Base-by-base conservation (phyloP, 2,329 filamentous ascomycete genomes). In the Chaetoscypha palmicola region DNA sequence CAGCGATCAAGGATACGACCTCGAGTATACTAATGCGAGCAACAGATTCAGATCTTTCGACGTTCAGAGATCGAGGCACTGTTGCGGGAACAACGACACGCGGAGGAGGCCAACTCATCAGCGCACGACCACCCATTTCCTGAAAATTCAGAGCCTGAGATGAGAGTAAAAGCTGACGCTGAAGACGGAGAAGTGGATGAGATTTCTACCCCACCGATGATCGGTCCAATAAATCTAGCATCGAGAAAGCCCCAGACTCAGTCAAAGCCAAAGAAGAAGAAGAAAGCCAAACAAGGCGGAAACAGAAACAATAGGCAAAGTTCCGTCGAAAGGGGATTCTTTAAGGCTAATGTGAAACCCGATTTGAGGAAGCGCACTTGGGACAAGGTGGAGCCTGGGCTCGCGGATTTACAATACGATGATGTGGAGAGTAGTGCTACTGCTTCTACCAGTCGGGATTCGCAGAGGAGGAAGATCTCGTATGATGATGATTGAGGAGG, bases 61-160 rank as follows among this genome's bases (percentile, higher is more conserved):
- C 87, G 94, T 60, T 91, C 86, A 2, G 91, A 97, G 64, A 75
- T 94, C 17, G 81, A 92, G 58, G 66, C 77, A 10, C 68, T 94
- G 30, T 68, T 86, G 20, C 77, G 77, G 49, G 68, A 73, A 47
- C 61, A 68, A 62, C 45, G 63, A 53, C 52, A 60, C 54, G 51
- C 43, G 32, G 33, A 55, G 38, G 52, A 53, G 46, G 48, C 50
- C 4, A 28, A n/a, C n/a, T n/a, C n/a, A n/a, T n/a, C n/a, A n/a
- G n/a, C n/a, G n/a, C n/a, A n/a, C n/a, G n/a, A n/a, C n/a, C n/a
- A n/a, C n/a, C n/a, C n/a, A n/a, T n/a, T n/a, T n/a, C n/a, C n/a
- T n/a, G n/a, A n/a, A n/a, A n/a, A n/a, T n/a, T n/a, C n/a, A n/a
- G n/a, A n/a, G n/a, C n/a, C n/a, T 20, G 47, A 39, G n/a, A 22